Conservation (phyloP, 2,329 filamentous ascomycete genomes). For the Metarhizium humberi region DNA sequence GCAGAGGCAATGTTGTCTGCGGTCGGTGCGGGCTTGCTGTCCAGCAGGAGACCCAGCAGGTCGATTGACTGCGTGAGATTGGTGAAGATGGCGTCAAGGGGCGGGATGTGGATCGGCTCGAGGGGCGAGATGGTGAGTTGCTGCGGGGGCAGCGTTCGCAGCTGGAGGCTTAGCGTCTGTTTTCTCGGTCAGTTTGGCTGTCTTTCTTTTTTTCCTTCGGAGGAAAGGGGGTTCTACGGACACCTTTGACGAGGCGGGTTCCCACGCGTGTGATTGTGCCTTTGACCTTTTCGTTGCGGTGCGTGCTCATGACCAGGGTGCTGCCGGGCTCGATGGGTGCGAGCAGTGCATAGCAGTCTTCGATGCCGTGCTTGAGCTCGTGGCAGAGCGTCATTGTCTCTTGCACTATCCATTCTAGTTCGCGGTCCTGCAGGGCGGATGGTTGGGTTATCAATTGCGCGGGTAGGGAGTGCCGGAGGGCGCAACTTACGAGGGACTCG, state of each 20-base stretch:
- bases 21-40: constrained; percentile 45
- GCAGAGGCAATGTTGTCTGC: constrained; percentile 47
- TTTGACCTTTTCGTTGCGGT: constrained; percentile 82
- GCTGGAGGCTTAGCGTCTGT: constrained; percentile 67
- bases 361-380: constrained; percentile 55
- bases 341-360: constrained; percentile 82
- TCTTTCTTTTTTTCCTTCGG: constrained; percentile 5
- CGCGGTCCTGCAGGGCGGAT: constrained; percentile 31
- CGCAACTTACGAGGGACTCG: constrained; percentile 37
- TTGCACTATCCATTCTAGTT: constrained; percentile 45
- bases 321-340: constrained; percentile 77
- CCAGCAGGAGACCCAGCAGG: constrained; percentile 68
- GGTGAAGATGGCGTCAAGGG: constrained; percentile 63
- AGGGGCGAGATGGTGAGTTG: constrained; percentile 38
- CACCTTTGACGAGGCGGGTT: constrained; percentile 83
- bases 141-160: constrained; percentile 54
- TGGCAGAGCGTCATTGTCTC: constrained; percentile 39
- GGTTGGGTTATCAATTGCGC: neutral
- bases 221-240: constrained; percentile 32
- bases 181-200: neutral
- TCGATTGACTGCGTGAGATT: constrained; percentile 77
- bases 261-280: constrained; percentile 86
- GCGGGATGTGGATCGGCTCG: constrained; percentile 50
- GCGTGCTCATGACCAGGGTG: constrained; percentile 81
- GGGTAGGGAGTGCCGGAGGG: neutral